phyloP scores from a whole-genome alignment of 1,284 basidiomycete genomes.

The Stereum hirsutum region DNA sequence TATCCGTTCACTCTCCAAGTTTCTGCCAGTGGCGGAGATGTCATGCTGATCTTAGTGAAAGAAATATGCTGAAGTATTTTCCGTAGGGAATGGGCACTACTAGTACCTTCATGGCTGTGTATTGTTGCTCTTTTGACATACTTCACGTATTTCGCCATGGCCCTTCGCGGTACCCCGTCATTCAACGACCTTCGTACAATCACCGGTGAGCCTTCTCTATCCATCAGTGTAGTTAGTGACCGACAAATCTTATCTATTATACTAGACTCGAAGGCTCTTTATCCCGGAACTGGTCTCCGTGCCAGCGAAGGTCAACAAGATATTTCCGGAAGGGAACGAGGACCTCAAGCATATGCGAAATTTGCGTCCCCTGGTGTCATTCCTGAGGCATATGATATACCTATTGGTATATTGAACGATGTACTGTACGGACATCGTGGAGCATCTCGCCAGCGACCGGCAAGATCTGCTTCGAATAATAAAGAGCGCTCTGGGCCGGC shows the following conservation, averaged over 20 bases:
- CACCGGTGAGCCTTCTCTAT: slow-evolving; percentile 26
- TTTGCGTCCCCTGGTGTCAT: slow-evolving; percentile 36
- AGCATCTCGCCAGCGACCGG: no score
- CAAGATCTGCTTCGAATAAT: no score
- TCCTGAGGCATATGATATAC: slow-evolving; percentile 72
- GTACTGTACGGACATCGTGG: not conserved
- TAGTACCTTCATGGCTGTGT: slow-evolving; percentile 77
- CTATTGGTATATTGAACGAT: slow-evolving; percentile 23
- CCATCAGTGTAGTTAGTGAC: no score
- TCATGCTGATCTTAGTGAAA: no score
- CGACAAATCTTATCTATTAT: no score
- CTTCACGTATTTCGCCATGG: slow-evolving; percentile 68
- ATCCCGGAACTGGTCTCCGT: no score
- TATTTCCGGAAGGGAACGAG: no score
- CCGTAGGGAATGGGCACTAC: slow-evolving; percentile 74
- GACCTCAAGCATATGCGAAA: slow-evolving; percentile 39
- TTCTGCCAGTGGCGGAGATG: no score
- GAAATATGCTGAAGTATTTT: no score
- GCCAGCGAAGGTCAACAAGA: no score
- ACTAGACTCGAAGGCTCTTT: no score
- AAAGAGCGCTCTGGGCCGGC: no score
- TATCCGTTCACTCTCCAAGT: not conserved
- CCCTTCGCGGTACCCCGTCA: slow-evolving; percentile 60
- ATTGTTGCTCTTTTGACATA: slow-evolving; percentile 71
- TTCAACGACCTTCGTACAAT: slow-evolving; percentile 60